These are phyloP conservation scores for Elsinoe arachidis DNA, from an alignment of 2,329 filamentous ascomycete genomes.

Conservation along the genomic window DNA sequence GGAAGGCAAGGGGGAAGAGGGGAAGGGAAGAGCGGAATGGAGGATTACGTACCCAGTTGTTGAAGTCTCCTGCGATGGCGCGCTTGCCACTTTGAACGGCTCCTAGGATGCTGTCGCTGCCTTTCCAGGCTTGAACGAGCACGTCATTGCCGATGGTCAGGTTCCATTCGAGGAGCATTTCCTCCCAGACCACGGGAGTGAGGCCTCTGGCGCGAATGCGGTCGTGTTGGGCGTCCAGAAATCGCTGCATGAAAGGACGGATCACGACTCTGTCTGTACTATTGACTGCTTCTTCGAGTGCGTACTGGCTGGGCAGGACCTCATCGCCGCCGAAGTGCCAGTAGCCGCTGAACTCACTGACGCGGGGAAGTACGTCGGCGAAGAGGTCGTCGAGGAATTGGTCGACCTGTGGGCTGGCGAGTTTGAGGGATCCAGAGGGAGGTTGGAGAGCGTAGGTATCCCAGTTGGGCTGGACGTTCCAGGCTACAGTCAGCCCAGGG, in stretches of 20 bases:
- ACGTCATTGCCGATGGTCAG: slow-evolving; percentile 61
- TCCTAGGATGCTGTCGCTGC: slow-evolving; percentile 50
- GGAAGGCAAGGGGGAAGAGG: neutral
- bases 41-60: slow-evolving; percentile 64
- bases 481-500: slow-evolving; percentile 63
- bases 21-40: neutral
- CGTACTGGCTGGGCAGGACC: slow-evolving; percentile 67
- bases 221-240: slow-evolving; percentile 61
- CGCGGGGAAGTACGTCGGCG: slow-evolving; percentile 65
- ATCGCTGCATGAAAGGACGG: slow-evolving; percentile 66
- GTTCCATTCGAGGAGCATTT: slow-evolving; percentile 73
- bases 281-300: slow-evolving; percentile 61
- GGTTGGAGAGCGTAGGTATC: slow-evolving; percentile 46
- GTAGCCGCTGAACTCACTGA: slow-evolving; percentile 60
- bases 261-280: slow-evolving; percentile 58
- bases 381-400: slow-evolving; percentile 64
- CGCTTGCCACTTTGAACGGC: slow-evolving; percentile 58
- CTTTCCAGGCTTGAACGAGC: slow-evolving; percentile 72
- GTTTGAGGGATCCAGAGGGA: slow-evolving; percentile 57
- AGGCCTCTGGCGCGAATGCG: slow-evolving; percentile 57
- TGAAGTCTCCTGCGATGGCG: slow-evolving; percentile 66
- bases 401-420: slow-evolving; percentile 64
- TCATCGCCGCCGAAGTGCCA: slow-evolving; percentile 88
- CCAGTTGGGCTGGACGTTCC: slow-evolving; percentile 47
- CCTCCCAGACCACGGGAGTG: slow-evolving; percentile 77